phyloP scores from a whole-genome alignment of 768 basidiomycete species.

The Cyclocybe cylindracea region DNA sequence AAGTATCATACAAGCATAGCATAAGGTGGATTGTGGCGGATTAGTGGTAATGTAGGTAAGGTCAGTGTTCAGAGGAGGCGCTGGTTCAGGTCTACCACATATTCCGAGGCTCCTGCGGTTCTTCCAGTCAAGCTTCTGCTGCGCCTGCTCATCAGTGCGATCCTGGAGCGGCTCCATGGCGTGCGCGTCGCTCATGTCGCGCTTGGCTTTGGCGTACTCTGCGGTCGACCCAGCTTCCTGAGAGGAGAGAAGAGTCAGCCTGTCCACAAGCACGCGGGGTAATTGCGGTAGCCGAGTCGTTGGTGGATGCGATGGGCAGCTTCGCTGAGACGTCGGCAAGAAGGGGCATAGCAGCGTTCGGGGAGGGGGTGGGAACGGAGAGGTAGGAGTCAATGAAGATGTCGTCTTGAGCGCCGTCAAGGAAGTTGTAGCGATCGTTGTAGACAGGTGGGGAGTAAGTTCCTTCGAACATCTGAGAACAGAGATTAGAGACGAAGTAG shows the following conservation, averaged over 20 bases:
- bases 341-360: slow-evolving; percentile 36
- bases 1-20: too few relatives aligned
- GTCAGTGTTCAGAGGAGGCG: too few relatives aligned
- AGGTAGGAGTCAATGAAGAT: slow-evolving; percentile 65
- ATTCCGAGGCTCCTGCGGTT: slow-evolving; percentile 11
- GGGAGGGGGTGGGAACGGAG: slow-evolving; percentile 44
- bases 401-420: slow-evolving; percentile 71
- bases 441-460: slow-evolving; percentile 64
- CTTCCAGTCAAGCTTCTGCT: slow-evolving; percentile 11
- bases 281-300: neutral
- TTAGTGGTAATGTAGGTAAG: too few relatives aligned
- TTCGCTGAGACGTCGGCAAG: slow-evolving; percentile 20
- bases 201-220: neutral
- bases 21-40: too few relatives aligned
- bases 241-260: neutral
- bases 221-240: neutral
- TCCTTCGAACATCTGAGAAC: slow-evolving; percentile 63
- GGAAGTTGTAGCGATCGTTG: slow-evolving; percentile 69
- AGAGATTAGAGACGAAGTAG: neutral
- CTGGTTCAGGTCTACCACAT: slow-evolving; percentile 6
- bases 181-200: slow-evolving; percentile 1
- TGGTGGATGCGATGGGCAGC: neutral
- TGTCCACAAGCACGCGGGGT: neutral
- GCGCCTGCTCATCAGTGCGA: slow-evolving; percentile 14
- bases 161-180: neutral